phyloP scores from a whole-genome alignment of 2,329 filamentous ascomycete species.

The Verticillium albo-atrum region DNA sequence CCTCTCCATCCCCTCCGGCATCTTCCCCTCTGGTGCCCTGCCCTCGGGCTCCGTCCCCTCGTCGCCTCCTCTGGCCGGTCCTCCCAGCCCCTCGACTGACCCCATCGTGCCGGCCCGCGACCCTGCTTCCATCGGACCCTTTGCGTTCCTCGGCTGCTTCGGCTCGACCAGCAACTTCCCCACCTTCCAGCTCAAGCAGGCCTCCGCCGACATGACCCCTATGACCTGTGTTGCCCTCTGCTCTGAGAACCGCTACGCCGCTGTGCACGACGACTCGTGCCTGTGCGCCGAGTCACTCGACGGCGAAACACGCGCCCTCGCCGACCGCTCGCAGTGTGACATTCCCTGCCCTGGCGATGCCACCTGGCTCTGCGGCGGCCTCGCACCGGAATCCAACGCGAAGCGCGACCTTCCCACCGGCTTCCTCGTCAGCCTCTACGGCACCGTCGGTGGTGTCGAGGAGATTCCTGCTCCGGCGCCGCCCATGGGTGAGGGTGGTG shows the following conservation, averaged over 20 bases:
- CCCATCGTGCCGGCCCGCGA: slow-evolving; percentile 9
- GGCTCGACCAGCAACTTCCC: slow-evolving; percentile 20
- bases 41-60: not conserved
- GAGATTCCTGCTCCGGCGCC: slow-evolving; percentile 24
- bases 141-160: slow-evolving; percentile 21
- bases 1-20: not conserved
- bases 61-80: not conserved
- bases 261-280: slow-evolving; percentile 30
- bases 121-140: slow-evolving; percentile 12
- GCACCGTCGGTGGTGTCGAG: slow-evolving; percentile 18
- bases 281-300: slow-evolving; percentile 25
- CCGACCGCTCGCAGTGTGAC: slow-evolving; percentile 30
- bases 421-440: slow-evolving; percentile 40
- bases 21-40: slow-evolving; percentile 1
- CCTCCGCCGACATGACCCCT: slow-evolving; percentile 14
- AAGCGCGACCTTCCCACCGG: slow-evolving; percentile 27
- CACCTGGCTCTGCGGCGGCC: slow-evolving; percentile 36
- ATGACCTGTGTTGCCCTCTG: slow-evolving; percentile 19
- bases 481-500: slow-evolving; percentile 16
- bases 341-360: slow-evolving; percentile 35
- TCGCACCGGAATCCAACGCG: slow-evolving; percentile 34
- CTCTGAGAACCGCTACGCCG: slow-evolving; percentile 27
- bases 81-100: slow-evolving; percentile 6
- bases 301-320: slow-evolving; percentile 38
- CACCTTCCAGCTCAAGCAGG: slow-evolving; percentile 13